These are phyloP conservation scores for Rugonectria rugulosa DNA, from an alignment of 2,329 filamentous ascomycete species.

Conservation along the genomic window DNA sequence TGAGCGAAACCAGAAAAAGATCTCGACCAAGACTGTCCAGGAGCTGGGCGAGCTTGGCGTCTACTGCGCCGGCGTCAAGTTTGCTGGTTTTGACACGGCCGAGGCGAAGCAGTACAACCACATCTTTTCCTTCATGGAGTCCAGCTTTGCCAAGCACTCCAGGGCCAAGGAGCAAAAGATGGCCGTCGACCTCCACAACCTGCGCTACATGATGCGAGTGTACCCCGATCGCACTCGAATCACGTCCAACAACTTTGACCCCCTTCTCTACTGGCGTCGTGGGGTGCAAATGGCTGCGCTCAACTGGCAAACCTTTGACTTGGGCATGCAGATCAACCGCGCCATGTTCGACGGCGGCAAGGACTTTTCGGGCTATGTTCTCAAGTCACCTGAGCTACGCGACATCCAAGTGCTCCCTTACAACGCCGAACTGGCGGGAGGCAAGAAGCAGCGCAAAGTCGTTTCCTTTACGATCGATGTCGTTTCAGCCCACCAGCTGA, in stretches of 20 bases:
- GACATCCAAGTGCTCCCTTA: slow-evolving; percentile 67
- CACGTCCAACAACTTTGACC: slow-evolving; percentile 92
- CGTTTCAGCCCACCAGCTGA: slow-evolving; percentile 93
- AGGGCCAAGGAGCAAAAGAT: slow-evolving; percentile 78
- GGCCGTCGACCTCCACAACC: slow-evolving; percentile 87
- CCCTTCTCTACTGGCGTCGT: slow-evolving; percentile 89
- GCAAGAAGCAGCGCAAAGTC: slow-evolving; percentile 80
- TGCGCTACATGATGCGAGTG: slow-evolving; percentile 89
- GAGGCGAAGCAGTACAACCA: slow-evolving; percentile 92
- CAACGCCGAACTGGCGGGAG: slow-evolving; percentile 59
- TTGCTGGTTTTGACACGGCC: slow-evolving; percentile 77
- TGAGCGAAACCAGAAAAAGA: slow-evolving; percentile 66
- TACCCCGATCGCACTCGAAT: slow-evolving; percentile 87
- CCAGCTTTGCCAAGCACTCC: slow-evolving; percentile 82
- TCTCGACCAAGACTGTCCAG: slow-evolving; percentile 85
- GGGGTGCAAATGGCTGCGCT: slow-evolving; percentile 98
- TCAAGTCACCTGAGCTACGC: slow-evolving; percentile 88
- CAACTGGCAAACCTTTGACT: slow-evolving; percentile 98
- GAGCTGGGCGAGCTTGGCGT: slow-evolving; percentile 87
- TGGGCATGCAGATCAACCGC: slow-evolving; percentile 94
- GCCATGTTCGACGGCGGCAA: slow-evolving; percentile 95
- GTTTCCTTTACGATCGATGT: slow-evolving; percentile 87
- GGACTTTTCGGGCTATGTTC: slow-evolving; percentile 88
- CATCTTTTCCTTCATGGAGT: slow-evolving; percentile 93
- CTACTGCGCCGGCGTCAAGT: slow-evolving; percentile 78